A percentile compares a stretch with the other conserved stretches of the same genome.
These are phyloP conservation scores for Entonaema liquescens DNA, from an alignment of 495 filamentous ascomycete species.

Conservation along the genomic window DNA sequence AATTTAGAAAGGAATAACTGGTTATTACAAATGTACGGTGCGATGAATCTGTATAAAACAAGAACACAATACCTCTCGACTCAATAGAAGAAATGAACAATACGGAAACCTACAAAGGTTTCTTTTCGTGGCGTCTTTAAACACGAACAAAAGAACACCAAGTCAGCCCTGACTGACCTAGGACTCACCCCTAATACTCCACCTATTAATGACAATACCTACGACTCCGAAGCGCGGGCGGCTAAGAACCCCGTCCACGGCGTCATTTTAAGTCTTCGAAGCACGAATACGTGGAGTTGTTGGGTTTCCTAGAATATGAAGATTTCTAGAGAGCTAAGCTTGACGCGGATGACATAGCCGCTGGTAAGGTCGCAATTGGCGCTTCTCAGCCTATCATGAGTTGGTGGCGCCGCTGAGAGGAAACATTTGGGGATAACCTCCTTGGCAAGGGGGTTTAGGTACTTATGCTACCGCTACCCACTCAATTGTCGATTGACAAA, in stretches of 20 bases:
- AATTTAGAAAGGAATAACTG: neutral
- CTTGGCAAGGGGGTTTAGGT: neutral
- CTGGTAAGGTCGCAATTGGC: constrained; percentile 10
- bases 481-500: neutral
- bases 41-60: constrained; percentile 15
- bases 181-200: constrained; percentile 5
- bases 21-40: neutral
- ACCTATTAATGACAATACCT: neutral
- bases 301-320: constrained; percentile 16
- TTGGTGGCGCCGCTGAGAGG: constrained; percentile 3
- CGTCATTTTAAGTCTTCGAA: constrained; percentile 7
- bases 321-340: constrained; percentile 15
- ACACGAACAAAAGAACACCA: constrained; percentile 14
- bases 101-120: constrained; percentile 25
- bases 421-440: constrained; percentile 22
- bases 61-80: neutral
- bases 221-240: constrained; percentile 12
- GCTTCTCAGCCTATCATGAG: constrained; percentile 26
- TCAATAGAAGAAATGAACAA: constrained; percentile 22
- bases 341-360: constrained; percentile 35
- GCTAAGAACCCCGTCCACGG: constrained; percentile 11
- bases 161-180: neutral
- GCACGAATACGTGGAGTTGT: constrained; percentile 15
- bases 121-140: neutral
- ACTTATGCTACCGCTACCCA: neutral